Base-by-base conservation (phyloP, 306 rosid species). In the Citrullus colocynthis region DNA sequence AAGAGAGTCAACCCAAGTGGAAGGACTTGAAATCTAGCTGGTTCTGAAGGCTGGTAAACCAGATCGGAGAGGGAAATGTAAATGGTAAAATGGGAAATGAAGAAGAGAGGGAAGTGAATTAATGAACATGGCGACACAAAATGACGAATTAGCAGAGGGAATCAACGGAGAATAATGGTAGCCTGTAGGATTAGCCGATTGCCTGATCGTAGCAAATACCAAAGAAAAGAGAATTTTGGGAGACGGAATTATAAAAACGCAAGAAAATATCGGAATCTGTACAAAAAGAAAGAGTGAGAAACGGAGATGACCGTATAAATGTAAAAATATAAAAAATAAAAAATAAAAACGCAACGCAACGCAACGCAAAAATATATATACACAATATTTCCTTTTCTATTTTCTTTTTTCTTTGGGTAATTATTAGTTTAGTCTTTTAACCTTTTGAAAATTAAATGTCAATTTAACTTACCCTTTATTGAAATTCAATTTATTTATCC, bases 1-100 rank as follows among this genome's bases (percentile, higher is more conserved):
- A 74, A 76, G 63, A 66, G 55, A 77, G 80, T 60, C 80, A 62
- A 61, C 72, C 60, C 28, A 49, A 55, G 66, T 55, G 63, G 63
- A 74, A 21, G 78, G 28, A 74, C 18, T 74, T 20, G 63, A 74
- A 74, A 74, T 54, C 32, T 18, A 55, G 65, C 34, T 75, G 62
- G 56, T 28, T 74, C 5, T 7, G 60, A 73, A 41, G 61, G 45
- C 32, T 3, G 34, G 28, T 55, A 32, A 75, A 32, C 6, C 63
- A 75, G 78, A 75, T 75, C 78, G 32, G 62, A 49, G 45, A 21
- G 17, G 24, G 32, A 74, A 74, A 55, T 17, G 65, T 36, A 58
- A 39, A 56, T 41, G 65, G 66, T 55, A 42, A 74, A 42, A 34
- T 72, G 60, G 60, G 42, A 5, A 52, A 49, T 16, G 55, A 49